Evolutionary conservation across 2,329 filamentous ascomycete genomes (phyloP).

Genomic region (Emergomyces orientalis): DNA sequence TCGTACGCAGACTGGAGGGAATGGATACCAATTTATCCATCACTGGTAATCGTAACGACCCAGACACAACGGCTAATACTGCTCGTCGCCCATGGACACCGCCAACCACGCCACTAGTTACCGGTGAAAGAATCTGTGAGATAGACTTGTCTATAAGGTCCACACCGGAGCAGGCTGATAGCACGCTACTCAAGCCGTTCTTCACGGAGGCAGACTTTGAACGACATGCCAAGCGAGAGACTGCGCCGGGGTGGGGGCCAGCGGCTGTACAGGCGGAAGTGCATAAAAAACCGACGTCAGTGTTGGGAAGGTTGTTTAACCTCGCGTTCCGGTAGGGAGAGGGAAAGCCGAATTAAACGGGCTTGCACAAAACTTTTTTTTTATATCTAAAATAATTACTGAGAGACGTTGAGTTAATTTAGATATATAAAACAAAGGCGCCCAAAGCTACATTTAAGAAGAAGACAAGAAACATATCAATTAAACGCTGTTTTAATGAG

Average conservation of each 20-base stretch:
- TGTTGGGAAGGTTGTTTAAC: neutral
- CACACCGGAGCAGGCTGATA: neutral
- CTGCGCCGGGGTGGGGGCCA: neutral
- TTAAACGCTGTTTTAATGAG: no score
- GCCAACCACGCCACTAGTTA: neutral
- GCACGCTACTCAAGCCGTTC: neutral
- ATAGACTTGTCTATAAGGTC: neutral
- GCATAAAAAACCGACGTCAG: neutral
- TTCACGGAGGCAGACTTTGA: neutral
- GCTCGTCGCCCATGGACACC: neutral
- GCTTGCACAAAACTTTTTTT: neutral
- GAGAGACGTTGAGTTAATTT: no score
- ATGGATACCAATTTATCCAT: neutral
- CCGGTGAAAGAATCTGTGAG: neutral
- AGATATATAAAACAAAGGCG: no score
- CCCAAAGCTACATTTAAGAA: no score
- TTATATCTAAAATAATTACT: no score
- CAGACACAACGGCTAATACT: neutral
- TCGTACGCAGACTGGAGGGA: neutral
- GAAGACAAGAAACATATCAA: no score
- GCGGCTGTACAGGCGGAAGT: neutral
- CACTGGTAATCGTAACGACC: neutral
- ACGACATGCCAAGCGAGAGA: neutral
- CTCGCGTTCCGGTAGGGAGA: neutral
- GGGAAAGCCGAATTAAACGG: no score